A percentile compares a stretch with the other conserved stretches of the same genome.
Conservation (phyloP, 1,284 basidiomycete genomes). For the Cryptococcus sp. region DNA sequence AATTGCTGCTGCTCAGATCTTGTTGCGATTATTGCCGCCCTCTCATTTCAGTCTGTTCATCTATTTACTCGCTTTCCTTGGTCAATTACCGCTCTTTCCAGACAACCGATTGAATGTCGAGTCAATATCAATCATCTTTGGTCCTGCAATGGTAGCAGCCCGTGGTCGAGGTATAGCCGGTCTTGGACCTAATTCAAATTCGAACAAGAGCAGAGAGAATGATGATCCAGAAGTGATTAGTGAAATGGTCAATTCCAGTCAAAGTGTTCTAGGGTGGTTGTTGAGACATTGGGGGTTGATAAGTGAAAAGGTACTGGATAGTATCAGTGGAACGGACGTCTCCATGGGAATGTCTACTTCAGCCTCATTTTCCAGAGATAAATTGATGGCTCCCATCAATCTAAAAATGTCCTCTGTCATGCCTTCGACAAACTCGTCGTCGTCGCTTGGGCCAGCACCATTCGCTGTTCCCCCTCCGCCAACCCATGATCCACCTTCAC, state of each 20-base stretch:
- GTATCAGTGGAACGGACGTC: background rate
- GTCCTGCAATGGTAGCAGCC: constrained; percentile 33
- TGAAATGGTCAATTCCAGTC: constrained; percentile 22
- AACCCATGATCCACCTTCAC: background rate
- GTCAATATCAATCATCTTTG: constrained; percentile 44
- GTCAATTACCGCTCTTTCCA: constrained; percentile 42
- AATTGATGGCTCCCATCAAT: constrained; percentile 23
- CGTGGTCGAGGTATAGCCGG: constrained; percentile 31
- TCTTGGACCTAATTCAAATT: constrained; percentile 14
- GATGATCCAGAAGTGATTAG: constrained; percentile 18
- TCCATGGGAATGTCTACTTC: background rate
- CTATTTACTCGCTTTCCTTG: constrained; percentile 46
- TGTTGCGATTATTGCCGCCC: constrained; percentile 43
- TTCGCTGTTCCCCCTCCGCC: constrained; percentile 3
- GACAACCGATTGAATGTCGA: constrained; percentile 41
- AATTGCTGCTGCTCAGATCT: constrained; percentile 40
- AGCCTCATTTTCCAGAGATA: background rate
- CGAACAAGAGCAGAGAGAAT: constrained; percentile 1
- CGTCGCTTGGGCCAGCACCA: constrained; percentile 1
- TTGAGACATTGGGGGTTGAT: constrained; percentile 25
- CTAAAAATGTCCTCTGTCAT: constrained; percentile 8
- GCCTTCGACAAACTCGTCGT: background rate
- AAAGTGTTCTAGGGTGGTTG: constrained; percentile 25
- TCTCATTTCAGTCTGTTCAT: constrained; percentile 43
- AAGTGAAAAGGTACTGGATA: constrained; percentile 24